phyloP scores from a whole-genome alignment of 192 early-diverging fungal species.

The Entomortierella lignicola region DNA sequence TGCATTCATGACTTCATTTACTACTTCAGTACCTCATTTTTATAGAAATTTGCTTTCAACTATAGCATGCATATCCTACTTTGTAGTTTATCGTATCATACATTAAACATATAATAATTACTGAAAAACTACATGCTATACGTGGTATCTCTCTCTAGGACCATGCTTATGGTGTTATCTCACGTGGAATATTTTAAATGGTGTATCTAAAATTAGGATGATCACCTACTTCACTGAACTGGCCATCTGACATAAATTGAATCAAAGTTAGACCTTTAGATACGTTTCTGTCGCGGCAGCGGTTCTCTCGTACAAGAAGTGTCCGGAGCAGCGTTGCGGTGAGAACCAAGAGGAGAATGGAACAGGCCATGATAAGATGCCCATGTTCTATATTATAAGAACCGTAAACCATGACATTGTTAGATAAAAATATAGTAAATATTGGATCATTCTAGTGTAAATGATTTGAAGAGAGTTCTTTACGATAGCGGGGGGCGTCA shows the following conservation, averaged over 20 bases:
- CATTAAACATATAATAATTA: no score
- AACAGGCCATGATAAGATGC: slow-evolving; percentile 24
- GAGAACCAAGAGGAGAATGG: slow-evolving; percentile 13
- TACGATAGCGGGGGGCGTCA: slow-evolving; percentile 63
- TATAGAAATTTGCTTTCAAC: no score
- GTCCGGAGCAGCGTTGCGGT: slow-evolving; percentile 27
- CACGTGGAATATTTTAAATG: slow-evolving; percentile 1
- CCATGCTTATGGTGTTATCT: neutral
- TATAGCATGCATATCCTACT: no score
- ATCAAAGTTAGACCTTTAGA: slow-evolving; percentile 14
- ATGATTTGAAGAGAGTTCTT: no score
- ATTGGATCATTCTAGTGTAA: no score
- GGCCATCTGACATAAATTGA: slow-evolving; percentile 32
- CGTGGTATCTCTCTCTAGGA: neutral
- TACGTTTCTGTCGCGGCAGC: slow-evolving; percentile 17
- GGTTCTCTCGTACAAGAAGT: slow-evolving; percentile 47
- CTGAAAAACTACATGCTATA: no score
- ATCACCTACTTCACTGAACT: slow-evolving; percentile 29
- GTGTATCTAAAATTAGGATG: slow-evolving; percentile 36
- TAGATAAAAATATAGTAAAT: no score
- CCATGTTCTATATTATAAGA: slow-evolving; percentile 11
- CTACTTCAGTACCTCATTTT: no score
- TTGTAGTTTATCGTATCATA: no score
- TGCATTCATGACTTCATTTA: no score
- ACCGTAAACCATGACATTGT: no score